Evolutionary conservation across 2,329 filamentous ascomycete species (phyloP).

Genomic region (Exophiala spinifera): DNA sequence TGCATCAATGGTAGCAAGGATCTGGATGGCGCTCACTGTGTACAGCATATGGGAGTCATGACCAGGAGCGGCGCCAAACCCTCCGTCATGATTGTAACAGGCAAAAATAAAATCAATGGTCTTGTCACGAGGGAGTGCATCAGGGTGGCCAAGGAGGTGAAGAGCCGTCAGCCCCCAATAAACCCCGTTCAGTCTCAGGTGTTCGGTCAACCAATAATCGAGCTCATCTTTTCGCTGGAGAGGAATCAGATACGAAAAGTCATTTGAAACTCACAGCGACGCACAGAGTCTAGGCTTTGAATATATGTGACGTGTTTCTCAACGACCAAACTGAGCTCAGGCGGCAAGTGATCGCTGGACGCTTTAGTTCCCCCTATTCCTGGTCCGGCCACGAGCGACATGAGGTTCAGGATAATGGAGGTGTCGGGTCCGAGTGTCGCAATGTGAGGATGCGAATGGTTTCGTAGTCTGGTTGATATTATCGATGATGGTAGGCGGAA

Average conservation of each 20-base stretch:
- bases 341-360: slow-evolving; percentile 29
- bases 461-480: not conserved
- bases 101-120: slow-evolving; percentile 91
- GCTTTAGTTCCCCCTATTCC: slow-evolving; percentile 47
- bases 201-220: slow-evolving; percentile 97
- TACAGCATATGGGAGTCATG: slow-evolving; percentile 97
- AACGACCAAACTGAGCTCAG: slow-evolving; percentile 52
- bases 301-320: slow-evolving; percentile 86
- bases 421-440: not conserved
- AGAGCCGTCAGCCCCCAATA: slow-evolving; percentile 95
- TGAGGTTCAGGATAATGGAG: slow-evolving; percentile 32
- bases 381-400: slow-evolving; percentile 61
- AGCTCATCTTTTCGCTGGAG: slow-evolving; percentile 81
- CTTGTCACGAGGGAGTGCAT: slow-evolving; percentile 74
- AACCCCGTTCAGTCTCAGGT: slow-evolving; percentile 88
- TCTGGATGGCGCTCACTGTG: slow-evolving; percentile 92
- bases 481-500: no score
- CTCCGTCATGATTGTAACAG: slow-evolving; percentile 85
- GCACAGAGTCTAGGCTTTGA: slow-evolving; percentile 80
- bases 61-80: slow-evolving; percentile 88
- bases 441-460: not conserved
- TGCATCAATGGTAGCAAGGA: slow-evolving; percentile 81
- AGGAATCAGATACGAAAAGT: slow-evolving; percentile 37
- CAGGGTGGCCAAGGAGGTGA: slow-evolving; percentile 75
- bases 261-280: slow-evolving; percentile 34